Conservation (phyloP, 768 basidiomycete genomes). For the Collybiopsis confluens region DNA sequence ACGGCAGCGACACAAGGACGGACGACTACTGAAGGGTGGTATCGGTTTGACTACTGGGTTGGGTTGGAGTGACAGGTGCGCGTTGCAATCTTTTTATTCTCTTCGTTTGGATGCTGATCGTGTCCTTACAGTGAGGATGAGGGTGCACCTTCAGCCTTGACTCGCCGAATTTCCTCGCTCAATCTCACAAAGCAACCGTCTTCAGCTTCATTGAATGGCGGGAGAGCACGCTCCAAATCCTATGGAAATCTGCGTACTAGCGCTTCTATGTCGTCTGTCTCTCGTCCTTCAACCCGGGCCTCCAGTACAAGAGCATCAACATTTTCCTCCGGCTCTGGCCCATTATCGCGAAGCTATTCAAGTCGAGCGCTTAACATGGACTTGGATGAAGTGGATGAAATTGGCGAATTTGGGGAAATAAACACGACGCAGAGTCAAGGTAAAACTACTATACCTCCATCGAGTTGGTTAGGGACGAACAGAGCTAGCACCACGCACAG, state of each 20-base stretch:
- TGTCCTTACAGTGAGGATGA: constrained; percentile 60
- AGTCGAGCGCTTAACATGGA: background rate
- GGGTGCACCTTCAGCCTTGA: constrained; percentile 65
- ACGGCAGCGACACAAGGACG: constrained; percentile 60
- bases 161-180: constrained; percentile 55
- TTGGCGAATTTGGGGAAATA: background rate
- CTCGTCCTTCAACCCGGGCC: background rate
- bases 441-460: background rate
- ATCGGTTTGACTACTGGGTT: constrained; percentile 69
- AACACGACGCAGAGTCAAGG: background rate
- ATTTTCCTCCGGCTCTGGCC: background rate
- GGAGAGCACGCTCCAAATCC: constrained; percentile 1
- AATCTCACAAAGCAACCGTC: constrained; percentile 46
- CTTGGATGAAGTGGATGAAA: constrained; percentile 1
- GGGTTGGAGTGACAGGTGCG: constrained; percentile 72
- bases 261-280: background rate
- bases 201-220: constrained; percentile 33
- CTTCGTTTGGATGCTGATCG: background rate
- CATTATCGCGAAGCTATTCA: background rate
- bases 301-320: background rate
- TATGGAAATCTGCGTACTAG: constrained; percentile 1
- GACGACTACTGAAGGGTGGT: constrained; percentile 51
- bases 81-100: constrained; percentile 12
- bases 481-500: background rate
- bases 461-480: background rate